Conservation (phyloP, 2,329 filamentous ascomycete genomes). For the Juglanconis juglandina region DNA sequence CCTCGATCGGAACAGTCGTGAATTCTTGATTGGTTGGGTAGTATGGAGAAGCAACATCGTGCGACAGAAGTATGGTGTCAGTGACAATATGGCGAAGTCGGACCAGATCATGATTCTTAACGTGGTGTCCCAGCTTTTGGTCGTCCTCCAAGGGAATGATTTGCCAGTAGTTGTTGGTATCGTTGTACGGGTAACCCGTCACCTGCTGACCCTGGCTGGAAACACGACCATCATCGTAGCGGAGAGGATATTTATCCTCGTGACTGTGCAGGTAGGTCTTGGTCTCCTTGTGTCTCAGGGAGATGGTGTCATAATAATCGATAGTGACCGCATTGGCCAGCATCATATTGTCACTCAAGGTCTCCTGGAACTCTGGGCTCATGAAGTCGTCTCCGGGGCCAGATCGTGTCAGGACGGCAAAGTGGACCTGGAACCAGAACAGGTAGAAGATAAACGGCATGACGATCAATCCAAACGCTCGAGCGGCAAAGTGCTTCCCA, state of each 20-base stretch:
- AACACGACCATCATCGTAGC: constrained; percentile 95
- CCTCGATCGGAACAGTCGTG: constrained; percentile 71
- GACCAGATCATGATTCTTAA: constrained; percentile 81
- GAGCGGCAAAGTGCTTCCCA: constrained; percentile 83
- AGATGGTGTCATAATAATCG: constrained; percentile 85
- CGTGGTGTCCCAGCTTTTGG: constrained; percentile 56
- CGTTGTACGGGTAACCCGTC: constrained; percentile 95
- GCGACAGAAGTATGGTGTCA: constrained; percentile 80
- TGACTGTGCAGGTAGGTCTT: constrained; percentile 96
- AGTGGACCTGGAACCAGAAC: constrained; percentile 99
- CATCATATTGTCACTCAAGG: constrained; percentile 91
- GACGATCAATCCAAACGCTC: constrained; percentile 79
- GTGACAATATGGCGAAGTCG: constrained; percentile 84
- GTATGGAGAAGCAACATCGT: constrained; percentile 95
- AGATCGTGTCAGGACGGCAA: constrained; percentile 80
- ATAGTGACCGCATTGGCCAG: constrained; percentile 80
- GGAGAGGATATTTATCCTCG: constrained; percentile 79
- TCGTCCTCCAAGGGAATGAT: constrained; percentile 69
- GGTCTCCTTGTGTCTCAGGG: constrained; percentile 93
- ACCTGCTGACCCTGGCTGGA: constrained; percentile 98
- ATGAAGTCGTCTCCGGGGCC: constrained; percentile 98
- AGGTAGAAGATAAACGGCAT: constrained; percentile 97
- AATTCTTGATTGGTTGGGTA: constrained; percentile 99
- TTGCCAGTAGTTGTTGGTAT: constrained; percentile 99
- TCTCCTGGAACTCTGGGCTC: constrained; percentile 97